These are phyloP conservation scores for Arthrinium phaeospermum DNA, from an alignment of 2,329 filamentous ascomycete species.

Conservation along the genomic window DNA sequence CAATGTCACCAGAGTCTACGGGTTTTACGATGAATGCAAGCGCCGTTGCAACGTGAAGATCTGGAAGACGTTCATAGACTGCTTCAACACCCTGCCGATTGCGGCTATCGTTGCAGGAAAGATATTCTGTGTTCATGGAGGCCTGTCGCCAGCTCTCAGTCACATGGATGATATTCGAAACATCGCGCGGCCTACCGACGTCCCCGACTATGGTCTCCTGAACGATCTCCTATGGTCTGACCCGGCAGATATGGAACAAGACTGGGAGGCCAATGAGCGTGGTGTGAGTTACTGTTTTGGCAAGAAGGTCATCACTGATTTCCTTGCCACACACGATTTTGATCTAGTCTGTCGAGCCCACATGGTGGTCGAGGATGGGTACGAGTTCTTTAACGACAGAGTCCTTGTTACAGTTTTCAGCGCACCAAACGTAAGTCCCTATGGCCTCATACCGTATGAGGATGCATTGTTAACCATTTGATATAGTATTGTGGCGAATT, in stretches of 20 bases:
- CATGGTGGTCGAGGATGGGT: constrained; percentile 99
- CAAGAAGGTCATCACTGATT: constrained; percentile 97
- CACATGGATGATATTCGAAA: constrained; percentile 99
- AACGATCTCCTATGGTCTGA: constrained; percentile 98
- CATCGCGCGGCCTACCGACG: constrained; percentile 93
- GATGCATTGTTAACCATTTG: constrained; percentile 19
- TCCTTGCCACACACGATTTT: constrained; percentile 92
- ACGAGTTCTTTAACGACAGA: constrained; percentile 97
- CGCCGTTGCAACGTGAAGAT: constrained; percentile 94
- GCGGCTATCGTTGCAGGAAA: constrained; percentile 96
- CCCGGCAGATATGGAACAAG: constrained; percentile 95
- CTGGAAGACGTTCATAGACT: constrained; percentile 98
- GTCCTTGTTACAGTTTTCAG: constrained; percentile 97
- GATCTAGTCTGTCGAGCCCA: constrained; percentile 96
- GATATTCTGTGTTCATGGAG: constrained; percentile 97
- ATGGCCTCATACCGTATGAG: neutral
- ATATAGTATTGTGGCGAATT: constrained; percentile 94
- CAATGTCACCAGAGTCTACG: constrained; percentile 93
- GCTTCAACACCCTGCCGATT: constrained; percentile 94
- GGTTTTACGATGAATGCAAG: constrained; percentile 99
- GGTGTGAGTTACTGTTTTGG: constrained; percentile 99
- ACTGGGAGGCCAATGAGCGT: constrained; percentile 97
- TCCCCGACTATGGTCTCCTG: constrained; percentile 92
- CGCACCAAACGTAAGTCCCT: constrained; percentile 85
- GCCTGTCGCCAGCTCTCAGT: constrained; percentile 85